Conservation (phyloP, 805 yeast species). For the Nakazawaea pomicola region DNA sequence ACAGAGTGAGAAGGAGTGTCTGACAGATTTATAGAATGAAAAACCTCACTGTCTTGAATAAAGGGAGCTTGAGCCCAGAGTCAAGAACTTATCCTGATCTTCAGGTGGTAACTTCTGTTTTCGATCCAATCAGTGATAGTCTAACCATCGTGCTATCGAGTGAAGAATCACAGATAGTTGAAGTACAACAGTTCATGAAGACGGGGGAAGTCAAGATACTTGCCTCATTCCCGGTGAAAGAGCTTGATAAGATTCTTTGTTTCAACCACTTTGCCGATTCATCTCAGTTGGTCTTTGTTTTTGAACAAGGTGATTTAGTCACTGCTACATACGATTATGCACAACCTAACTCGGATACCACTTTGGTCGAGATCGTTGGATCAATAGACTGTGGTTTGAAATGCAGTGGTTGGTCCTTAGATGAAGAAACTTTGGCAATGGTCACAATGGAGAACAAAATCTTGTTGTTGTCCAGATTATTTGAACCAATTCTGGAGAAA, state of each 20-base stretch:
- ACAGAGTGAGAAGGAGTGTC: slow-evolving; percentile 1
- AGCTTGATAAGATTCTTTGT: slow-evolving; percentile 40
- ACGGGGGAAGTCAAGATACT: slow-evolving; percentile 52
- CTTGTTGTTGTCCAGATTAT: slow-evolving; percentile 63
- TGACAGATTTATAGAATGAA: slow-evolving; percentile 24
- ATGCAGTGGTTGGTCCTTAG: slow-evolving; percentile 84
- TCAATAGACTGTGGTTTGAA: slow-evolving; percentile 70
- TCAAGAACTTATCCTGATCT: slow-evolving; percentile 64
- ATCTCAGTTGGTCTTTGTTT: slow-evolving; percentile 60
- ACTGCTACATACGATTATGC: slow-evolving; percentile 54
- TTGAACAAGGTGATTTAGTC: slow-evolving; percentile 72
- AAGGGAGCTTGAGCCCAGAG: slow-evolving; percentile 45
- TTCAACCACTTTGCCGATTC: slow-evolving; percentile 68
- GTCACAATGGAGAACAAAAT: slow-evolving; percentile 59
- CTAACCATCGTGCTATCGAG: slow-evolving; percentile 60
- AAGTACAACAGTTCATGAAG: slow-evolving; percentile 73
- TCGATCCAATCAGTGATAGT: slow-evolving; percentile 72
- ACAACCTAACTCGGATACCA: slow-evolving; percentile 41
- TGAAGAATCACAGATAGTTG: slow-evolving; percentile 50
- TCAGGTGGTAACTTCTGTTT: slow-evolving; percentile 46
- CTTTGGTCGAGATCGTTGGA: slow-evolving; percentile 75
- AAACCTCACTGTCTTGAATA: slow-evolving; percentile 36
- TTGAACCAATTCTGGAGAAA: slow-evolving; percentile 75
- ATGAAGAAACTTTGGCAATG: slow-evolving; percentile 78
- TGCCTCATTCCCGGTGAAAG: slow-evolving; percentile 53